Evolutionary conservation across 768 basidiomycete species (phyloP).

Genomic region (Kwoniella dendrophila): DNA sequence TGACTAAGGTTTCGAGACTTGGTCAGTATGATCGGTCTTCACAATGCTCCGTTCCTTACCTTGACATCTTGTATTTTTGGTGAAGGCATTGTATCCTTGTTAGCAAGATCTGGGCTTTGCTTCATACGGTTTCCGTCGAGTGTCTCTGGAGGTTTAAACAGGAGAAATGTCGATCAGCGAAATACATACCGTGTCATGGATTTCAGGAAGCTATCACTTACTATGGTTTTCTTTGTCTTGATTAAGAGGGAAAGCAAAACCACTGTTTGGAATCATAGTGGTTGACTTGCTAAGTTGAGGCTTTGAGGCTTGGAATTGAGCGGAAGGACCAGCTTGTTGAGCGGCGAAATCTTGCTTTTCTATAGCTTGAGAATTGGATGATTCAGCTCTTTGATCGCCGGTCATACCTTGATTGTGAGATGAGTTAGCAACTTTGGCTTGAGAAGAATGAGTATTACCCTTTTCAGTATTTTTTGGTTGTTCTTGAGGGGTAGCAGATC

Average conservation of each 20-base stretch:
- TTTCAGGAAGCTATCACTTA: too few relatives aligned
- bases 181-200: too few relatives aligned
- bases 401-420: not conserved
- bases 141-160: not conserved
- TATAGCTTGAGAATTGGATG: not conserved
- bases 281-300: not conserved
- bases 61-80: too few relatives aligned
- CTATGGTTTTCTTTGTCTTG: not conserved
- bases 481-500: not conserved
- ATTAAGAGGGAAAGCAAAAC: not conserved
- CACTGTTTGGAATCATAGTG: not conserved
- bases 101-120: too few relatives aligned
- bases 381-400: not conserved
- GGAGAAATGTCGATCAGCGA: not conserved
- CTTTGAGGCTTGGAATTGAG: not conserved
- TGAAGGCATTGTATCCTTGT: too few relatives aligned
- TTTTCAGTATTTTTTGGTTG: not conserved
- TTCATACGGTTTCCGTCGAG: too few relatives aligned
- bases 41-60: too few relatives aligned
- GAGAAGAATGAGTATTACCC: not conserved
- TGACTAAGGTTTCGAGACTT: too few relatives aligned
- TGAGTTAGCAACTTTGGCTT: not conserved
- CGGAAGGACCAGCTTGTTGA: not conserved
- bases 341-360: not conserved
- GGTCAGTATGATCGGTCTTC: too few relatives aligned